Evolutionary conservation across 129 eudicot genomes (phyloP).

Genomic region (Saussurea involucrata): DNA sequence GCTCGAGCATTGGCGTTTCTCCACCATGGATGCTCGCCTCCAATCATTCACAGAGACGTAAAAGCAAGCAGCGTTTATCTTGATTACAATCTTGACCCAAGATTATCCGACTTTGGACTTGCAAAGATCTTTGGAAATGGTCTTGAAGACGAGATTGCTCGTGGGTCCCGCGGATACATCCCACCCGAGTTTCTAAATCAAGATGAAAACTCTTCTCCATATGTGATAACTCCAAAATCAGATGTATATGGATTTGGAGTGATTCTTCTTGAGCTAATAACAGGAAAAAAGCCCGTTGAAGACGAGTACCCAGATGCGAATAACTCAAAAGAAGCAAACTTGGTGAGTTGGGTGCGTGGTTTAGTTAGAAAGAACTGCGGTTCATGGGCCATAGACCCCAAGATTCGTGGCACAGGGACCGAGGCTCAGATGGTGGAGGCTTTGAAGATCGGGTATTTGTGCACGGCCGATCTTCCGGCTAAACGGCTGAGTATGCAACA

Average conservation of each 20-base stretch:
- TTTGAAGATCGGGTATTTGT: conserved; percentile 73
- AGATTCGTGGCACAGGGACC: conserved; percentile 52
- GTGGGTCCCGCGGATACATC: conserved; percentile 68
- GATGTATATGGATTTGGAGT: conserved; percentile 90
- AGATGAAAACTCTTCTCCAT: conserved; percentile 45
- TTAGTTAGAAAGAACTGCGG: conserved; percentile 53
- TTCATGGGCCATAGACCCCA: conserved; percentile 55
- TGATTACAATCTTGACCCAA: conserved; percentile 69
- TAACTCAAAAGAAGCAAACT: conserved; percentile 30
- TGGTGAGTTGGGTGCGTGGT: conserved; percentile 74
- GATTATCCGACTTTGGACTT: conserved; percentile 77
- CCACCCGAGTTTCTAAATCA: conserved; percentile 75
- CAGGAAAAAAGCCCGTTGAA: conserved; percentile 64
- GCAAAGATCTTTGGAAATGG: conserved; percentile 73
- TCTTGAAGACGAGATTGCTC: conserved; percentile 60
- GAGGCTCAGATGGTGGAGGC: conserved; percentile 76
- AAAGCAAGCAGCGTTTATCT: conserved; percentile 83
- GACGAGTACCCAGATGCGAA: conserved; percentile 55
- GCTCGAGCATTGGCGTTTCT: conserved; percentile 89
- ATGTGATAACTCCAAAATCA: conserved; percentile 52
- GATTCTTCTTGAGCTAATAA: conserved; percentile 66
- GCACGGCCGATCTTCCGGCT: conserved; percentile 79
- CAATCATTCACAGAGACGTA: conserved; percentile 72
- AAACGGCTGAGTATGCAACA: conserved; percentile 91
- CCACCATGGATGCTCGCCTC: conserved; percentile 85